A percentile compares a stretch with the other conserved stretches of the same genome.
These are phyloP conservation scores for Coemansia erecta DNA, from an alignment of 192 early-diverging fungal species.

Conservation along the genomic window DNA sequence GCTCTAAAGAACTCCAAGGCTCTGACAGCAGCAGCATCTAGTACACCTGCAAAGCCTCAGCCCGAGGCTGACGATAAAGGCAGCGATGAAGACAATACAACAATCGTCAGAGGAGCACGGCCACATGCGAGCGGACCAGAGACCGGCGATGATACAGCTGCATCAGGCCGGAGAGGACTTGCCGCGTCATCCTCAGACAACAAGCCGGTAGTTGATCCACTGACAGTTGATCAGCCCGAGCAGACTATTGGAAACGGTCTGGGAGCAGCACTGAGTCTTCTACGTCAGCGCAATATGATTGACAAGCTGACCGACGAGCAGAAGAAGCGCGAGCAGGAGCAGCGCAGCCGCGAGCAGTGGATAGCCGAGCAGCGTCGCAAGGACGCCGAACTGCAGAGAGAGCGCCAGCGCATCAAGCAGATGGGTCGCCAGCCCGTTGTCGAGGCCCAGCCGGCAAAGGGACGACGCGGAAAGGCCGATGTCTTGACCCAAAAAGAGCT, in stretches of 20 bases:
- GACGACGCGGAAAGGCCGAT: constrained; percentile 45
- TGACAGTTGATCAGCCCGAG: constrained; percentile 44
- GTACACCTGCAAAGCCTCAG: background rate
- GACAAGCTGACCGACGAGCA: constrained; percentile 69
- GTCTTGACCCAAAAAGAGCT: constrained; percentile 35
- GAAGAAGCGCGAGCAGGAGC: constrained; percentile 57
- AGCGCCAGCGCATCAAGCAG: constrained; percentile 70
- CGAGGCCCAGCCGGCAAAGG: constrained; percentile 9
- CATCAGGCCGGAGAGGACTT: too few species aligned
- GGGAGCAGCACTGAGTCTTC: constrained; percentile 75
- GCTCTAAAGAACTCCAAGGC: constrained; percentile 39
- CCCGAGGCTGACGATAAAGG: background rate
- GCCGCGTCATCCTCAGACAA: background rate
- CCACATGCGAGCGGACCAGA: background rate
- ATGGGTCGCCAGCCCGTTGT: constrained; percentile 21
- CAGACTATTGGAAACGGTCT: constrained; percentile 78
- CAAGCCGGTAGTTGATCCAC: background rate
- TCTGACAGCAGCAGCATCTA: background rate
- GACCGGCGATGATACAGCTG: background rate
- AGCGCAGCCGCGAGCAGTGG: constrained; percentile 58
- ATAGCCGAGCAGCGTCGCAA: constrained; percentile 64
- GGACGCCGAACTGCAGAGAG: constrained; percentile 59
- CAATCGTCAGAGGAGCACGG: constrained; percentile 7
- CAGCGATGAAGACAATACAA: constrained; percentile 10
- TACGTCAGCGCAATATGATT: constrained; percentile 75